A percentile compares a stretch with the other conserved stretches of the same genome.
phyloP scores from a whole-genome alignment of 805 yeast species.

The Candida andamanensis region DNA sequence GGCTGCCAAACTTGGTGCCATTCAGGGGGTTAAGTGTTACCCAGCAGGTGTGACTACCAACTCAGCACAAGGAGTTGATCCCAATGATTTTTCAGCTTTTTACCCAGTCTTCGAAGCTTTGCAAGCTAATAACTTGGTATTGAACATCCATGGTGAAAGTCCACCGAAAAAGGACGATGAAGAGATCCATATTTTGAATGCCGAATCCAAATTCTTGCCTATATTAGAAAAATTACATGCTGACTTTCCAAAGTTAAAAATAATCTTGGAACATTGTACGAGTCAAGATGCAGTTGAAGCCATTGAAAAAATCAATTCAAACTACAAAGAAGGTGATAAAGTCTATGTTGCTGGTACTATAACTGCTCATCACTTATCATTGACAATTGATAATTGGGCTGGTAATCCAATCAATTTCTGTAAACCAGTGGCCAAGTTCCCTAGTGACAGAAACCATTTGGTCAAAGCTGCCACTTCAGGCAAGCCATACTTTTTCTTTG shows the following conservation, averaged over 20 bases:
- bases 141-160: conserved; percentile 94
- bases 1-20: conserved; percentile 65
- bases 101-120: conserved; percentile 88
- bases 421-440: conserved; percentile 95
- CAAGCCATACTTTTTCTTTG: conserved; percentile 88
- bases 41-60: conserved; percentile 99
- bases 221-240: conserved; percentile 71
- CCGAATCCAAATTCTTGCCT: conserved; percentile 89
- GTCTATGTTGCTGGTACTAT: conserved; percentile 83
- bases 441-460: conserved; percentile 75
- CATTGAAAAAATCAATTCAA: conserved; percentile 51
- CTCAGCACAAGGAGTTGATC: conserved; percentile 86
- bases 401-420: conserved; percentile 94
- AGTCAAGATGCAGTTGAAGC: conserved; percentile 82
- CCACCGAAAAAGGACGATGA: conserved; percentile 53
- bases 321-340: conserved; percentile 20
- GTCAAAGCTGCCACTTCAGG: conserved; percentile 89
- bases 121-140: conserved; percentile 70
- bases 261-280: conserved; percentile 92
- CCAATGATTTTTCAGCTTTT: conserved; percentile 82
- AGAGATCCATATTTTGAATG: conserved; percentile 86
- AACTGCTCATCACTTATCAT: conserved; percentile 89
- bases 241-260: conserved; percentile 82
- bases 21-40: conserved; percentile 90
- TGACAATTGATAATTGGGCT: conserved; percentile 94